phyloP scores from a whole-genome alignment of 352 stramenopile species.

The Globisporangium apiculatum region DNA sequence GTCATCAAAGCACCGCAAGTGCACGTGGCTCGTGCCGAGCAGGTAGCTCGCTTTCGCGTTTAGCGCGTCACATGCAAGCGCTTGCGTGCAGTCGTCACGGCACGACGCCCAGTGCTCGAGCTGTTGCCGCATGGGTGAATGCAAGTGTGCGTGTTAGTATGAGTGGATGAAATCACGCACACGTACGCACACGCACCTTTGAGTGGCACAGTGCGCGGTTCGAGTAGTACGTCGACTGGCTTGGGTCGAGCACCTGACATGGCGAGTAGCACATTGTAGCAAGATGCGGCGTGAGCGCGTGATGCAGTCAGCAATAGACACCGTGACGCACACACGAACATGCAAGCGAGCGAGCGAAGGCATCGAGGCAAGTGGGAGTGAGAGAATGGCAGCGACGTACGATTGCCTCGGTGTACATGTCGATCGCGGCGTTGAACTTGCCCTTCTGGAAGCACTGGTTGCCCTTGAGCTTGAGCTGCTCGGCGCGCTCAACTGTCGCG shows the following conservation, averaged over 20 bases:
- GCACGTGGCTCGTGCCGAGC: slow-evolving; percentile 50
- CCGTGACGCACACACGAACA: background rate
- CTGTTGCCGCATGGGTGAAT: slow-evolving; percentile 11
- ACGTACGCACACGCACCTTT: slow-evolving; percentile 24
- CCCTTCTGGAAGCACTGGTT: slow-evolving; percentile 79
- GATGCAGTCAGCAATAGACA: too few relatives aligned
- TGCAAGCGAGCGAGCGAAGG: background rate
- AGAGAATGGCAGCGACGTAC: slow-evolving; percentile 24
- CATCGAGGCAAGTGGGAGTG: background rate
- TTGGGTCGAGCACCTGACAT: slow-evolving; percentile 41
- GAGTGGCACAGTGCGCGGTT: slow-evolving; percentile 73
- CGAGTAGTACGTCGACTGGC: slow-evolving; percentile 66
- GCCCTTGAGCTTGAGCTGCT: slow-evolving; percentile 71
- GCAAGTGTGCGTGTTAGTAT: background rate
- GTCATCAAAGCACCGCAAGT: slow-evolving; percentile 38
- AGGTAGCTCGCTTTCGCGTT: slow-evolving; percentile 80
- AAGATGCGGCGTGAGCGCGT: too few relatives aligned
- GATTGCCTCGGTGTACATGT: slow-evolving; percentile 85
- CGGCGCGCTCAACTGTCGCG: slow-evolving; percentile 32
- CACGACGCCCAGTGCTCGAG: slow-evolving; percentile 53
- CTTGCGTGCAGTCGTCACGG: slow-evolving; percentile 52
- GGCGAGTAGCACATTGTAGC: too few relatives aligned
- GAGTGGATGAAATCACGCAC: background rate
- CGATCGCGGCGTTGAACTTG: slow-evolving; percentile 71
- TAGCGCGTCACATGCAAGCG: slow-evolving; percentile 44